Conservation (phyloP, 768 basidiomycete species). For the Trametes gibbosa region DNA sequence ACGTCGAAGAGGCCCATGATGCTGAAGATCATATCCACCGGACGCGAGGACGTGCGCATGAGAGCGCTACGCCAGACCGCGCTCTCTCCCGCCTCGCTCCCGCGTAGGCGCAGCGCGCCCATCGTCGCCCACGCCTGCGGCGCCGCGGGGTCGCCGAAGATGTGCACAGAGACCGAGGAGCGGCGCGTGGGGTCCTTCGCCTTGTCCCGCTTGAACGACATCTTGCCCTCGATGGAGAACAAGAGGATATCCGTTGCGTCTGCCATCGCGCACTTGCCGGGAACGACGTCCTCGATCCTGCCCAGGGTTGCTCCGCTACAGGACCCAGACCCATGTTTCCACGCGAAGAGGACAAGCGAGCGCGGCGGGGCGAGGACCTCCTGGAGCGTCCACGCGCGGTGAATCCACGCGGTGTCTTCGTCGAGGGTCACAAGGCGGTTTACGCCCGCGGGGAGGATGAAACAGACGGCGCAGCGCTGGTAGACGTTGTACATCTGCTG, state of each 20-base stretch:
- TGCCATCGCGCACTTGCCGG: slow-evolving; percentile 4
- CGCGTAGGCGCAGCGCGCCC: slow-evolving; percentile 5
- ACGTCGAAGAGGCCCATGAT: slow-evolving; percentile 17
- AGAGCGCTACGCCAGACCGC: slow-evolving; percentile 13
- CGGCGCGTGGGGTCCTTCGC: background rate
- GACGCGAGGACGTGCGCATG: slow-evolving; percentile 16
- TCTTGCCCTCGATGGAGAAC: slow-evolving; percentile 2
- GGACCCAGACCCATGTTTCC: background rate
- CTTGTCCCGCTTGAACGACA: background rate
- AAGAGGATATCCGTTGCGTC: slow-evolving; percentile 3
- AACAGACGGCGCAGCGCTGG: slow-evolving; percentile 6
- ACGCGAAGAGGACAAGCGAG: slow-evolving; percentile 10
- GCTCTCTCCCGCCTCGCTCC: slow-evolving; percentile 5
- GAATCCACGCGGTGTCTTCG: slow-evolving; percentile 21
- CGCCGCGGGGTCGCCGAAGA: background rate
- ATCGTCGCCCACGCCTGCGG: slow-evolving; percentile 8
- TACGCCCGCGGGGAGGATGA: slow-evolving; percentile 23
- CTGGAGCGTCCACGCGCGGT: slow-evolving; percentile 24
- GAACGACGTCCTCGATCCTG: slow-evolving; percentile 2
- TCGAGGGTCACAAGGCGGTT: slow-evolving; percentile 14
- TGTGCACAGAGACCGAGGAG: background rate
- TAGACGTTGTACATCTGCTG: slow-evolving; percentile 23
- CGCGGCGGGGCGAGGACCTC: slow-evolving; percentile 15
- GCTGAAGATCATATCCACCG: slow-evolving; percentile 17
- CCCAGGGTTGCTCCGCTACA: background rate